A percentile compares a stretch with the other conserved stretches of the same genome.
phyloP scores from a whole-genome alignment of 192 early-diverging fungal genomes.

The Backusella westeae region DNA sequence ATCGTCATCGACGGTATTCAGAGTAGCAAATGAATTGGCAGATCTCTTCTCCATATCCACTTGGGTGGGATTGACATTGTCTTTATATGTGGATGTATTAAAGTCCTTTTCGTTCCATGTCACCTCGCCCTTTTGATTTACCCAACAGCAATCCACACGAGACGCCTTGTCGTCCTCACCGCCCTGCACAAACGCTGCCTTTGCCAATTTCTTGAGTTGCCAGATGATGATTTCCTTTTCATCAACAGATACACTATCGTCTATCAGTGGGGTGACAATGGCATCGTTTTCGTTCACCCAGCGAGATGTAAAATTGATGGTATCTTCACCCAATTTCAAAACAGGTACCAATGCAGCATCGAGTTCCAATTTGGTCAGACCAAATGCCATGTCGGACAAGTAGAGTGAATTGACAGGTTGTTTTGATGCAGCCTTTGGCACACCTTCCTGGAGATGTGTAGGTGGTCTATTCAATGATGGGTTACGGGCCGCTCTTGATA shows the following conservation, averaged over 20 bases:
- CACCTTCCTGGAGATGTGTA: not conserved
- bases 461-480: slow-evolving; percentile 16
- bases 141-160: slow-evolving; percentile 54
- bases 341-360: slow-evolving; percentile 47
- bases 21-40: not conserved
- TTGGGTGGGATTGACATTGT: not conserved
- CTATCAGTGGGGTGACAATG: slow-evolving; percentile 41
- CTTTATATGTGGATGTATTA: not conserved
- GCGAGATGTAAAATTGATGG: slow-evolving; percentile 33
- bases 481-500: slow-evolving; percentile 39
- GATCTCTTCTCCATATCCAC: not conserved
- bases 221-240: slow-evolving; percentile 48
- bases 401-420: slow-evolving; percentile 61
- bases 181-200: slow-evolving; percentile 23
- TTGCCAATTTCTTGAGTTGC: slow-evolving; percentile 38
- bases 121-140: slow-evolving; percentile 49
- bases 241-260: slow-evolving; percentile 43
- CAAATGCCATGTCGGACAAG: slow-evolving; percentile 49
- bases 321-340: slow-evolving; percentile 37
- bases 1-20: slow-evolving; percentile 8
- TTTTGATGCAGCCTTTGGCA: not conserved
- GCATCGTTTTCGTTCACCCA: slow-evolving; percentile 58
- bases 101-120: slow-evolving; percentile 37
- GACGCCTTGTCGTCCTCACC: slow-evolving; percentile 29
- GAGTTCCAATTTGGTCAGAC: slow-evolving; percentile 46